Percentiles rank a stretch among this genome's conserved stretches.
These are phyloP conservation scores for Tubosaeta sp. DNA, from an alignment of 768 basidiomycete species.

Conservation along the genomic window DNA sequence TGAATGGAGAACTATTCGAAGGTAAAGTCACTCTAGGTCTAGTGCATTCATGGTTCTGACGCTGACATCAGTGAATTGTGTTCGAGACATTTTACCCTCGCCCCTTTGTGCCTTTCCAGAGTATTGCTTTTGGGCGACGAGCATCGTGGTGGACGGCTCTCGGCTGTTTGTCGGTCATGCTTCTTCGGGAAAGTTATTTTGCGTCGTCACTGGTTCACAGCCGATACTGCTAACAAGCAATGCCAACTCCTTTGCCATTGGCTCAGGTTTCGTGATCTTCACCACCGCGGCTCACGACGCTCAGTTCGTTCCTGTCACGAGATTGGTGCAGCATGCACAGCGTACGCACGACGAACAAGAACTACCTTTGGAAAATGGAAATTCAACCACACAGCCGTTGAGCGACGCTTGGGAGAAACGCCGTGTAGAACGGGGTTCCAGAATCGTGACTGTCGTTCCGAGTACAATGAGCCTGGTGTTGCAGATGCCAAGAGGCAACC, in stretches of 20 bases:
- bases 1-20: conserved; percentile 44
- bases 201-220: conserved; percentile 32
- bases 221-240: conserved; percentile 43
- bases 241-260: conserved; percentile 67
- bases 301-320: conserved; percentile 54
- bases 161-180: conserved; percentile 61
- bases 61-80: conserved; percentile 10
- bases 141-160: conserved; percentile 14
- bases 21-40: conserved; percentile 28
- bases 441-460: conserved; percentile 85
- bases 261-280: conserved; percentile 77
- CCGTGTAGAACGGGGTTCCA: conserved; percentile 83
- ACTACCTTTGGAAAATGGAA: conserved; percentile 26
- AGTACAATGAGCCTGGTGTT: conserved; percentile 86
- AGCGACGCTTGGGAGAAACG: conserved; percentile 59
- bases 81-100: conserved; percentile 16
- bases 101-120: conserved; percentile 47
- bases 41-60: conserved; percentile 9
- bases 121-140: conserved; percentile 50
- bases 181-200: conserved; percentile 60
- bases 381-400: conserved; percentile 4
- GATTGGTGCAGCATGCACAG: conserved; percentile 8
- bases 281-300: conserved; percentile 81
- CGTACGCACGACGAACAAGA: conserved; percentile 14
- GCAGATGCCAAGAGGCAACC: conserved; percentile 96